Conservation (phyloP, 2,329 filamentous ascomycete species). For the Ophiostoma ips region DNA sequence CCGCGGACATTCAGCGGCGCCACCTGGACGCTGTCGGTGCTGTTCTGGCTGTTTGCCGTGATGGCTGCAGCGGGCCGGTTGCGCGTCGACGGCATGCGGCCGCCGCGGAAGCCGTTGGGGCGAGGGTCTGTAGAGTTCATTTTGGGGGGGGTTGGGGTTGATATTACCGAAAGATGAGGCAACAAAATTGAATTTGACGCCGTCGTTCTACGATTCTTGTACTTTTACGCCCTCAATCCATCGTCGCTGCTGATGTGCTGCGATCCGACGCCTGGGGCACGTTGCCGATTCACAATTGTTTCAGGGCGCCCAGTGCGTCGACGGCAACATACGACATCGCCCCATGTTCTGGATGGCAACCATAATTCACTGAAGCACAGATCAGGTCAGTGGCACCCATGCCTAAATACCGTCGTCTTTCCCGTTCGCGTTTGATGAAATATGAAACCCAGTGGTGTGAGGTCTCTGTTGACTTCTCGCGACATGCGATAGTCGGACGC, state of each 20-base stretch:
- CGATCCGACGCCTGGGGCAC: background rate
- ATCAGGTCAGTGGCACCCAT: too few relatives aligned
- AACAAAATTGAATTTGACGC: too few relatives aligned
- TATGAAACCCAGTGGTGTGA: background rate
- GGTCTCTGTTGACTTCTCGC: too few relatives aligned
- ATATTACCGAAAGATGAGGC: too few relatives aligned
- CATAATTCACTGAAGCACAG: too few relatives aligned
- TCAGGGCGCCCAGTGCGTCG: slow-evolving; percentile 6
- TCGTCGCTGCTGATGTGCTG: background rate
- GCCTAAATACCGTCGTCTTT: too few relatives aligned
- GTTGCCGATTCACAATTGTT: slow-evolving; percentile 8
- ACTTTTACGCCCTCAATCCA: background rate
- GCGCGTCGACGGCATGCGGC: slow-evolving; percentile 6
- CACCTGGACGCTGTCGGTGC: background rate
- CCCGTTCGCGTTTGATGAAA: too few relatives aligned
- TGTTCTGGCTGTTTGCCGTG: background rate
- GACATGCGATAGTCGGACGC: too few relatives aligned
- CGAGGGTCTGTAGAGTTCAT: slow-evolving; percentile 12
- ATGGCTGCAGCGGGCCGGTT: slow-evolving; percentile 1
- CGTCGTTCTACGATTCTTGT: background rate
- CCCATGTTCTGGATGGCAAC: background rate
- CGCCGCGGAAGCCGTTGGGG: slow-evolving; percentile 2
- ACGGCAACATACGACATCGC: slow-evolving; percentile 11
- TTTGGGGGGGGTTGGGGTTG: background rate
- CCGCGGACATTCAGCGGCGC: background rate